A percentile compares a stretch with the other conserved stretches of the same genome.
Evolutionary conservation across 2,329 filamentous ascomycete genomes (phyloP).

Genomic region (Gremmenia infestans): DNA sequence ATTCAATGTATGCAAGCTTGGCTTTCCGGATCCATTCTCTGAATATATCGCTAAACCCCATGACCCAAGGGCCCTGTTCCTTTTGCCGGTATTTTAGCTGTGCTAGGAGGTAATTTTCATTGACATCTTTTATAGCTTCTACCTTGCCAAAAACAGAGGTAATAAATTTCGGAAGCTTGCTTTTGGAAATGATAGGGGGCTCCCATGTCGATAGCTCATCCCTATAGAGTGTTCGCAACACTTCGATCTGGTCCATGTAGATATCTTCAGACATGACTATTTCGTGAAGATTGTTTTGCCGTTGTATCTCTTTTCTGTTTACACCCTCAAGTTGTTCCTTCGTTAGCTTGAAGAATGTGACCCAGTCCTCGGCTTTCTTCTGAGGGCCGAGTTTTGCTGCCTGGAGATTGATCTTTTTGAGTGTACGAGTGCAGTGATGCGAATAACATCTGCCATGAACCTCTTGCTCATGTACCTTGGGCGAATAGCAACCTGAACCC

Average conservation of each 20-base stretch:
- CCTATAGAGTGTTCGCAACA: constrained; percentile 78
- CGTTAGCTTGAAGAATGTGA: constrained; percentile 78
- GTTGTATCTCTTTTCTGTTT: constrained; percentile 81
- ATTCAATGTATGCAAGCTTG: constrained; percentile 82
- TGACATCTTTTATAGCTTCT: constrained; percentile 81
- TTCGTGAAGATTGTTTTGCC: constrained; percentile 92
- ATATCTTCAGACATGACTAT: constrained; percentile 90
- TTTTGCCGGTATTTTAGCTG: constrained; percentile 96
- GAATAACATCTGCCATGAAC: constrained; percentile 82
- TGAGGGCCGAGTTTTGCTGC: constrained; percentile 65
- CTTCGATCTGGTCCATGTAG: constrained; percentile 84
- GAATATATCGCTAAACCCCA: constrained; percentile 94
- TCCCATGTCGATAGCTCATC: constrained; percentile 70
- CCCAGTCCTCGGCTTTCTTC: constrained; percentile 73
- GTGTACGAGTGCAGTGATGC: constrained; percentile 84
- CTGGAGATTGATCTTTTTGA: constrained; percentile 90
- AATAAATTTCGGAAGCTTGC: constrained; percentile 74
- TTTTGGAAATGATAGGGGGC: constrained; percentile 75
- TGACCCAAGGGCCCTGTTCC: constrained; percentile 92
- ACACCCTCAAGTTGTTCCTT: constrained; percentile 69
- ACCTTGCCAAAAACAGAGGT: constrained; percentile 85
- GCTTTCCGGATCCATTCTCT: constrained; percentile 98
- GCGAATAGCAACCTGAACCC: constrained; percentile 84
- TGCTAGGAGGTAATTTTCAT: constrained; percentile 86
- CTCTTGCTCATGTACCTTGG: constrained; percentile 64